phyloP scores from a whole-genome alignment of 768 basidiomycete genomes.

The Phylloporus arenicola region DNA sequence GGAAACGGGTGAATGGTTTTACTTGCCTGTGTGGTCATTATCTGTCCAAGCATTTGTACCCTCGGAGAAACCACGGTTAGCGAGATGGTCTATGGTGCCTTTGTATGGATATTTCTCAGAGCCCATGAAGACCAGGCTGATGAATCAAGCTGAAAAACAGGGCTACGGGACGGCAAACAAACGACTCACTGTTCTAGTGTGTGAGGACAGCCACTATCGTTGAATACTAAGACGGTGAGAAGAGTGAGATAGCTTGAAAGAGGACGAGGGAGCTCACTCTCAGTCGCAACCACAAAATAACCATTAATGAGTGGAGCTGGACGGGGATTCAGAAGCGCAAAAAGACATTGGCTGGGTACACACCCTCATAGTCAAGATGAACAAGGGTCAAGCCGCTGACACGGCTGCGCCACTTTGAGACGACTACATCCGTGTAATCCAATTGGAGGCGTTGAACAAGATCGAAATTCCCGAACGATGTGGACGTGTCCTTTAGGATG shows the following conservation, averaged over 20 bases:
- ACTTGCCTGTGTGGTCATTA: slow-evolving; percentile 68
- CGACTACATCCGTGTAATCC: slow-evolving; percentile 68
- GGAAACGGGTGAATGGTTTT: neutral
- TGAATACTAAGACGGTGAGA: slow-evolving; percentile 57
- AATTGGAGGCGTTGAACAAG: slow-evolving; percentile 70
- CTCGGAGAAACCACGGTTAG: slow-evolving; percentile 88
- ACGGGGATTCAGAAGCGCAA: slow-evolving; percentile 12
- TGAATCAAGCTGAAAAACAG: slow-evolving; percentile 1
- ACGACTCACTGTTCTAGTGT: slow-evolving; percentile 85
- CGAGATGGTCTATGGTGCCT: slow-evolving; percentile 90
- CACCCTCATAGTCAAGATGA: slow-evolving; percentile 87
- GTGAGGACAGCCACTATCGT: slow-evolving; percentile 93
- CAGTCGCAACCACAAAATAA: slow-evolving; percentile 85
- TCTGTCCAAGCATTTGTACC: slow-evolving; percentile 98
- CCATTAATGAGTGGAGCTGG: slow-evolving; percentile 85
- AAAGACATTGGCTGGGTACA: slow-evolving; percentile 13
- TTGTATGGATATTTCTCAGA: slow-evolving; percentile 95
- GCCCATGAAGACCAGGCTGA: slow-evolving; percentile 88
- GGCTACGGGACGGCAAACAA: neutral
- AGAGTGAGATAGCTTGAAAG: neutral
- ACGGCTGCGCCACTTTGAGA: slow-evolving; percentile 87
- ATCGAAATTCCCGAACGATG: slow-evolving; percentile 75
- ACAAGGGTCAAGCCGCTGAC: slow-evolving; percentile 85
- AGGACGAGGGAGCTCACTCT: slow-evolving; percentile 51
- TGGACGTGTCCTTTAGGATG: slow-evolving; percentile 11